Evolutionary conservation across 768 basidiomycete genomes (phyloP).

Genomic region (Calocera cornea): DNA sequence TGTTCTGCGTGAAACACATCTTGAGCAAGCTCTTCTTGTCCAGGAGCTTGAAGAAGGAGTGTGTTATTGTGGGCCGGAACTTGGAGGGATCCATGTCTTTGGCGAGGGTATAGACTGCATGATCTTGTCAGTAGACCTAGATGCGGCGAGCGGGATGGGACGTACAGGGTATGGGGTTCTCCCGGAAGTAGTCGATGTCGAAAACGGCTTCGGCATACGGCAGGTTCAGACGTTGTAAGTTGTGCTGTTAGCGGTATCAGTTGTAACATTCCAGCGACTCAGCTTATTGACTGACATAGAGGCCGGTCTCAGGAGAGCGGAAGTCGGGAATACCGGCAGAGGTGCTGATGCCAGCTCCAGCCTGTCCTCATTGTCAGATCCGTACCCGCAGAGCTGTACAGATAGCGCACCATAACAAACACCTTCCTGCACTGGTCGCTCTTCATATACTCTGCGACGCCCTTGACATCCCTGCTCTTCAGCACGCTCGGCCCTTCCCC

Average conservation of each 20-base stretch:
- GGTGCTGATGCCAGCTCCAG: slow-evolving; percentile 45
- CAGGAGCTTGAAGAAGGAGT: slow-evolving; percentile 79
- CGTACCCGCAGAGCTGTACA: background rate
- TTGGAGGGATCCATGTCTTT: slow-evolving; percentile 86
- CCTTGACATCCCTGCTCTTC: slow-evolving; percentile 6
- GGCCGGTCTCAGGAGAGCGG: slow-evolving; percentile 62
- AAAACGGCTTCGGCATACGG: slow-evolving; percentile 96
- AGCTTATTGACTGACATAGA: slow-evolving; percentile 39
- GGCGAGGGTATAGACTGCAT: slow-evolving; percentile 72
- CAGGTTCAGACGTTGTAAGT: slow-evolving; percentile 36
- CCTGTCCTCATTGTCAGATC: slow-evolving; percentile 8
- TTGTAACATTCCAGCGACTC: background rate
- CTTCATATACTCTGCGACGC: slow-evolving; percentile 51
- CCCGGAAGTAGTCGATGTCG: slow-evolving; percentile 72
- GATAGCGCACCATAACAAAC: slow-evolving; percentile 51
- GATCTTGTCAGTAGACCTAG: background rate
- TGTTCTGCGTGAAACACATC: slow-evolving; percentile 80
- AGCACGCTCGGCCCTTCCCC: slow-evolving; percentile 2
- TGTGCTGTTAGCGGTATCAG: slow-evolving; percentile 57
- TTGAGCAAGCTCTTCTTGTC: slow-evolving; percentile 53
- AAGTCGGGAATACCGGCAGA: slow-evolving; percentile 84
- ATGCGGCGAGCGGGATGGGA: background rate
- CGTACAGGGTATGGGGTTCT: slow-evolving; percentile 68
- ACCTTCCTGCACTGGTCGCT: slow-evolving; percentile 54
- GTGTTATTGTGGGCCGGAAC: slow-evolving; percentile 75